Evolutionary conservation across 345 rosid genomes (phyloP).

Genomic region (Arabis alpina): DNA sequence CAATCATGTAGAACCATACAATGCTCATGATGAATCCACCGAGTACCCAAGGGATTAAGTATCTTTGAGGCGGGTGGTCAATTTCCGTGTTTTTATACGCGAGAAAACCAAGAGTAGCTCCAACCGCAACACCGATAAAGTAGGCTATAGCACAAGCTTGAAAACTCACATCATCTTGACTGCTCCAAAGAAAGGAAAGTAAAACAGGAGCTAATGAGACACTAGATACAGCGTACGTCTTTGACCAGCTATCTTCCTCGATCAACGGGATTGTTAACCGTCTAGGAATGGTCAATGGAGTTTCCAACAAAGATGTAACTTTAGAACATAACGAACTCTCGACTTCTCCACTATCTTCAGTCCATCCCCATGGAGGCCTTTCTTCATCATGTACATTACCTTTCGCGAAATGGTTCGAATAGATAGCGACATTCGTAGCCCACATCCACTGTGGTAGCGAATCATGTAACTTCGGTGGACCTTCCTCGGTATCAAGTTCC

Average conservation of each 20-base stretch:
- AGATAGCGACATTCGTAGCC: slow-evolving; percentile 78
- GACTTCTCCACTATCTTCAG: slow-evolving; percentile 46
- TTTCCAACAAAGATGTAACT: slow-evolving; percentile 58
- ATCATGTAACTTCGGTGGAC: slow-evolving; percentile 60
- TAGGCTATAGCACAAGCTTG: slow-evolving; percentile 47
- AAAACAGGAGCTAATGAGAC: slow-evolving; percentile 75
- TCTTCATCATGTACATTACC: slow-evolving; percentile 44
- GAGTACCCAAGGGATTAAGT: slow-evolving; percentile 76
- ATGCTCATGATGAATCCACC: slow-evolving; percentile 96
- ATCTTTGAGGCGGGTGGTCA: slow-evolving; percentile 75
- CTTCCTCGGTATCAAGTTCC: slow-evolving; percentile 58
- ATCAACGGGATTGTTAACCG: slow-evolving; percentile 76
- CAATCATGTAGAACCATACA: slow-evolving; percentile 95
- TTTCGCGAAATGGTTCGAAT: slow-evolving; percentile 57
- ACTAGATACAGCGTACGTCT: slow-evolving; percentile 77
- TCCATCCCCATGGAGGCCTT: slow-evolving; percentile 70
- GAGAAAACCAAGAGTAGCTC: slow-evolving; percentile 60
- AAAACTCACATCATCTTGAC: slow-evolving; percentile 51
- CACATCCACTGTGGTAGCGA: slow-evolving; percentile 87
- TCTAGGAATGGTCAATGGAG: slow-evolving; percentile 74
- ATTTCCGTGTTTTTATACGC: slow-evolving; percentile 52
- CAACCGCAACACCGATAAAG: slow-evolving; percentile 52
- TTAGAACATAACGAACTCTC: slow-evolving; percentile 47
- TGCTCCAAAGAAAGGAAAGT: slow-evolving; percentile 67
- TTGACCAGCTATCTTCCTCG: slow-evolving; percentile 83